Percentiles rank a stretch among this genome's conserved stretches.
These are phyloP conservation scores for Cadophora gregata DNA, from an alignment of 2,329 filamentous ascomycete genomes.

Conservation along the genomic window DNA sequence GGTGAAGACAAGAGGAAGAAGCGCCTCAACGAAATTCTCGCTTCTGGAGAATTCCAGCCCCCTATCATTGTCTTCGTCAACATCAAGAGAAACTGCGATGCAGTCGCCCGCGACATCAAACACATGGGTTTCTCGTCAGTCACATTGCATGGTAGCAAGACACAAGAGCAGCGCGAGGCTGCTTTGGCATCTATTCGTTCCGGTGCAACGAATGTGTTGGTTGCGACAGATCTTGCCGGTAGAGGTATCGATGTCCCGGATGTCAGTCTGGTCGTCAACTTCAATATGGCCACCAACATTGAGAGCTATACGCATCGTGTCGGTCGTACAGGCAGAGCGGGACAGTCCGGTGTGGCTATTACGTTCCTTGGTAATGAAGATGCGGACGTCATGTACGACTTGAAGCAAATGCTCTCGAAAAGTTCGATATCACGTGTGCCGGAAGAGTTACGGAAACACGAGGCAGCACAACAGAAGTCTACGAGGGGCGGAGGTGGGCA, in stretches of 20 bases:
- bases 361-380: constrained; percentile 95
- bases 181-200: constrained; percentile 84
- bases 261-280: constrained; percentile 93
- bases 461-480: constrained; percentile 87
- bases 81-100: constrained; percentile 98
- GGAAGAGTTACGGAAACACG: constrained; percentile 87
- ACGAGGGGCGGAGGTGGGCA: constrained; percentile 50
- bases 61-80: constrained; percentile 99
- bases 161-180: constrained; percentile 95
- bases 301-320: constrained; percentile 97
- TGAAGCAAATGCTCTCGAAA: constrained; percentile 95
- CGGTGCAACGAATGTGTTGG: constrained; percentile 83
- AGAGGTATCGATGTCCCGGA: constrained; percentile 98
- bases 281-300: constrained; percentile 95
- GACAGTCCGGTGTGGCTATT: constrained; percentile 94
- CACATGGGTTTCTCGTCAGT: constrained; percentile 89
- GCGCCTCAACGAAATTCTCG: constrained; percentile 87
- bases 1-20: constrained; percentile 98
- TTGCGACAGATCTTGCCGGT: constrained; percentile 93
- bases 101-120: constrained; percentile 92
- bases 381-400: constrained; percentile 86
- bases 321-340: constrained; percentile 94
- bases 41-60: constrained; percentile 77
- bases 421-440: constrained; percentile 86
- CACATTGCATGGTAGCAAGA: constrained; percentile 94